Percentiles rank a stretch among this genome's conserved stretches.
Conservation (phyloP, 495 filamentous ascomycete genomes). For the Hypomontagnella monticulosa region DNA sequence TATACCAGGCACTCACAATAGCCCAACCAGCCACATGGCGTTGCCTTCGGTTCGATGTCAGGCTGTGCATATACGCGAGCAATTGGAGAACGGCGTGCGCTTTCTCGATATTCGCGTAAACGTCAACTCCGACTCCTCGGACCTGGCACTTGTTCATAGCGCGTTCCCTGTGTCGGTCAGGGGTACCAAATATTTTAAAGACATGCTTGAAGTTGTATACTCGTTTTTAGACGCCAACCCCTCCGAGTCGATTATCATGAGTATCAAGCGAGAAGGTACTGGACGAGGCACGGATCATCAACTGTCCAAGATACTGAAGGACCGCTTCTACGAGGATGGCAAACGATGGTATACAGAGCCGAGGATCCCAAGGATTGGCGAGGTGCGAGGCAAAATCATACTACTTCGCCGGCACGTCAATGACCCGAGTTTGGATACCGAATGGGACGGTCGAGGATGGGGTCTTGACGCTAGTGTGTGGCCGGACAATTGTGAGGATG, state of each 20-base stretch:
- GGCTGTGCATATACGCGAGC: constrained; percentile 75
- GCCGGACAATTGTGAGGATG: constrained; percentile 88
- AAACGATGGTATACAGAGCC: constrained; percentile 80
- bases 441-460: constrained; percentile 73
- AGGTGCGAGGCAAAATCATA: constrained; percentile 83
- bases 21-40: constrained; percentile 81
- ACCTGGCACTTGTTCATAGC: constrained; percentile 65
- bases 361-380: constrained; percentile 81
- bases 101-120: constrained; percentile 91
- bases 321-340: constrained; percentile 72
- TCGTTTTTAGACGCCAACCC: constrained; percentile 81
- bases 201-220: constrained; percentile 73
- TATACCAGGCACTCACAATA: constrained; percentile 97
- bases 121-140: constrained; percentile 74
- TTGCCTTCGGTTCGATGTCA: constrained; percentile 95
- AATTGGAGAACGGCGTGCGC: constrained; percentile 89
- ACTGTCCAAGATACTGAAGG: constrained; percentile 73
- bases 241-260: constrained; percentile 84
- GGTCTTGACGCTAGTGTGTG: constrained; percentile 85
- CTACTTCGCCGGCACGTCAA: constrained; percentile 83
- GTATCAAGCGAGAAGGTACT: constrained; percentile 88
- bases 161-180: constrained; percentile 59
- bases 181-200: constrained; percentile 73
- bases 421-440: constrained; percentile 65
- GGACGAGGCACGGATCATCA: constrained; percentile 83